A percentile compares a stretch with the other conserved stretches of the same genome.
These are phyloP conservation scores for Fusarium sublunatum DNA, from an alignment of 2,329 filamentous ascomycete species.

Conservation along the genomic window DNA sequence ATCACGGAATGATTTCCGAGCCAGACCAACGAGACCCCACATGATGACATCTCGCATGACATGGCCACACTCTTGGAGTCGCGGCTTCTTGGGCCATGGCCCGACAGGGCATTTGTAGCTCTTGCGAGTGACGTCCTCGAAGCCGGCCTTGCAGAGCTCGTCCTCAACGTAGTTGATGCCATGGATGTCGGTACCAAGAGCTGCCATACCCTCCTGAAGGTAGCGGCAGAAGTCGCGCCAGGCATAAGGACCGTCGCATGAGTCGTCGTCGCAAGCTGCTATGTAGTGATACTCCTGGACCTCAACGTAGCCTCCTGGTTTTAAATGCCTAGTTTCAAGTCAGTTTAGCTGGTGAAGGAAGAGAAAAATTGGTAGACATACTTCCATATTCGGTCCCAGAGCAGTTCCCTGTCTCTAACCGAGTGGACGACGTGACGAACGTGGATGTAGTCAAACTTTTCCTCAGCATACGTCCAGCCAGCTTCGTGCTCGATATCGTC, in stretches of 20 bases:
- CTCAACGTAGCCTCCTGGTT: conserved; percentile 64
- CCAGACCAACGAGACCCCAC: conserved; percentile 55
- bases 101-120: conserved; percentile 62
- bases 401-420: conserved; percentile 54
- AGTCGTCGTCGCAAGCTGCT: conserved; percentile 58
- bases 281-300: conserved; percentile 59
- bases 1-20: conserved; percentile 53
- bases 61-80: conserved; percentile 59
- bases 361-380: conserved; percentile 39
- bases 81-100: conserved; percentile 58
- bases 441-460: conserved; percentile 62
- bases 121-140: conserved; percentile 54
- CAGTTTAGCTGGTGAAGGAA: background rate
- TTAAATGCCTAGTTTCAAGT: conserved; percentile 56
- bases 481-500: conserved; percentile 64
- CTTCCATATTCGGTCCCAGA: conserved; percentile 58
- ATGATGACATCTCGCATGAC: conserved; percentile 58
- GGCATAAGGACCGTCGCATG: conserved; percentile 58
- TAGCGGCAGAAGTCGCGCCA: conserved; percentile 59
- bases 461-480: conserved; percentile 60
- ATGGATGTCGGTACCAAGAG: conserved; percentile 57
- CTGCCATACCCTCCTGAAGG: conserved; percentile 55
- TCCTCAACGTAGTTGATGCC: conserved; percentile 52
- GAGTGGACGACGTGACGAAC: conserved; percentile 60
- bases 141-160: conserved; percentile 56